phyloP scores from a whole-genome alignment of 805 yeast genomes.

The Kodamaea neixiangensis region DNA sequence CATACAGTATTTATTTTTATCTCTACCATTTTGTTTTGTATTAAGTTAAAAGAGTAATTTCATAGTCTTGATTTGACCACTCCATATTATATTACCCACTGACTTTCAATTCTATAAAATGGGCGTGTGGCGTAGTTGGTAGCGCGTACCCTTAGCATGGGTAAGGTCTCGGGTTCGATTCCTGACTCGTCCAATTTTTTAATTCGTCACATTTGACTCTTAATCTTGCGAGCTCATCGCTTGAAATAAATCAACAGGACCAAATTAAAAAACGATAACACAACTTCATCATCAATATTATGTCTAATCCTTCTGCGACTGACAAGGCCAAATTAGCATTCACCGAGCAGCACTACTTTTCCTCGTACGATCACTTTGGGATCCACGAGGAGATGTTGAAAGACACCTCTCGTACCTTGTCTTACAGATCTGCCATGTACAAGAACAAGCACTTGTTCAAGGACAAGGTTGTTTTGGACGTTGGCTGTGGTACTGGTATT shows the following conservation, averaged over 20 bases:
- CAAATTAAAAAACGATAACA: neutral
- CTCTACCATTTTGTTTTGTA: no score
- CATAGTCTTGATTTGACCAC: neutral
- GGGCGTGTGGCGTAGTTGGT: conserved; percentile 82
- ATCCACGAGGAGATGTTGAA: conserved; percentile 99
- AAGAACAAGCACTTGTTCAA: conserved; percentile 87
- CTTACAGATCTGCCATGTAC: conserved; percentile 89
- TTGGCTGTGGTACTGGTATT: conserved; percentile 99
- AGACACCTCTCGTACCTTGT: conserved; percentile 87
- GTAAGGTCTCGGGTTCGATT: conserved; percentile 79
- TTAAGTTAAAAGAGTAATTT: neutral
- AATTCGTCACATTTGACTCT: no score
- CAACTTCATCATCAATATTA: neutral
- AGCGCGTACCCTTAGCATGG: conserved; percentile 83
- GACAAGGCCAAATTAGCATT: conserved; percentile 63
- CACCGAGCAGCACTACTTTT: conserved; percentile 90
- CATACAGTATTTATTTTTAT: no score
- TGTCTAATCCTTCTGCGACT: conserved; percentile 48
- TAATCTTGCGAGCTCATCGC: conserved; percentile 11
- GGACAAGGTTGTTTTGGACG: conserved; percentile 93
- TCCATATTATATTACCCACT: neutral
- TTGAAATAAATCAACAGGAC: neutral
- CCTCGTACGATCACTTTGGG: conserved; percentile 94
- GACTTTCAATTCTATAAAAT: neutral
- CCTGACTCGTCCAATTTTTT: conserved; percentile 67